Conservation (phyloP, 108 stramenopile genomes). For the Skeletonema grethae region DNA sequence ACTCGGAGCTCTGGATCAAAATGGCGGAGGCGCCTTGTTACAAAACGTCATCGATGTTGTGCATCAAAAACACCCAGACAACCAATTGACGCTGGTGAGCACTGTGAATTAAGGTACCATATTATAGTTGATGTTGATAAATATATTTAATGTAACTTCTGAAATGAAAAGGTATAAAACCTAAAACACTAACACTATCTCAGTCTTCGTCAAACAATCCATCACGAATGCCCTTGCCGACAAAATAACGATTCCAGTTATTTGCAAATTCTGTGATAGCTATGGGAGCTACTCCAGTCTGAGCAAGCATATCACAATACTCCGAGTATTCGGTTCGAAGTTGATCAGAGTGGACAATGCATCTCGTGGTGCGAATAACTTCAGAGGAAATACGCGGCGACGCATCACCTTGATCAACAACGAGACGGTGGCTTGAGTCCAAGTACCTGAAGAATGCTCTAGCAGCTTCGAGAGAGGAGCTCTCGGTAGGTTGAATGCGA, state of each 20-base stretch:
- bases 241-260: constrained; percentile 9
- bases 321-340: background rate
- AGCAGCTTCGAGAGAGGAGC: constrained; percentile 26
- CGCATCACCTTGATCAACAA: constrained; percentile 5
- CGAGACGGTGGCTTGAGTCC: constrained; percentile 35
- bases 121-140: constrained; percentile 4
- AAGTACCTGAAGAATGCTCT: constrained; percentile 38
- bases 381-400: background rate
- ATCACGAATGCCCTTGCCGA: background rate
- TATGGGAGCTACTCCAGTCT: constrained; percentile 10
- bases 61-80: constrained; percentile 7
- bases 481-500: constrained; percentile 32
- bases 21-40: constrained; percentile 17
- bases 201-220: constrained; percentile 10
- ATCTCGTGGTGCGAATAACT: background rate
- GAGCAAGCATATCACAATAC: background rate
- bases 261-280: constrained; percentile 6
- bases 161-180: background rate
- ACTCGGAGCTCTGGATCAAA: constrained; percentile 27
- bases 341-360: constrained; percentile 2
- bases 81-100: constrained; percentile 1
- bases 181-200: background rate
- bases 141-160: background rate
- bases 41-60: constrained; percentile 18
- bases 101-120: background rate